Evolutionary conservation across 208 protist genomes (phyloP), one percentile per base, ranked within the genome.

Genomic region (Leishmania aethiopica): DNA sequence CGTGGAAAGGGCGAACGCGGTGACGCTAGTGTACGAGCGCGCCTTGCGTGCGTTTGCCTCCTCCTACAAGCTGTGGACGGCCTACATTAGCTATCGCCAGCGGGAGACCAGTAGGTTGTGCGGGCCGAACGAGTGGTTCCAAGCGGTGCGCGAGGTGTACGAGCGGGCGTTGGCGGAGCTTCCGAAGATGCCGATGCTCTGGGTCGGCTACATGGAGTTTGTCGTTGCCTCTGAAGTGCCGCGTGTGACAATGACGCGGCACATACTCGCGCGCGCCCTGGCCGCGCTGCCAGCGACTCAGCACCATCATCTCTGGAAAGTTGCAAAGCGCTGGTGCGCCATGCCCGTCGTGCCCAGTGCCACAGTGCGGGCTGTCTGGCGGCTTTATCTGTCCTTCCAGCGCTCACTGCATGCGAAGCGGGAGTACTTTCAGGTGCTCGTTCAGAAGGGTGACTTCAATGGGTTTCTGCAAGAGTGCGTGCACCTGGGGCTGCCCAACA

Each of bases 61-160:
- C 28, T 97, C 94, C 13, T 97, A 95, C 83, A 97, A 96, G 79
- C 84, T 97, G 19, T 97, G 94, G 93, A 85, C 73, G 78, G 81
- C 78, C 42, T 97, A 97, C 72, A 86, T 96, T 64, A 55, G 77
- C 37, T 95, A 92, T 69, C 81, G 94, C 40, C 77, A 83, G n/a
- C 83, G 89, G 2, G 80, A 94, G 8, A 95, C 92, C 1, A 22
- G 45, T 10, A 79, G 80, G 3, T 25, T 95, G 28, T 92, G 88
- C 64, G 79, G 85, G 51, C 82, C 89, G 32, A 86, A 91, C 73
- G 93, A 96, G 64, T 94, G 89, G 89, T 95, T 96, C 83, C 86
- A 91, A 51, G 73, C 81, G 10, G 74, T 96, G 51, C 90, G 94
- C 59, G 86, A 90, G 49, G 78, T 95, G 7, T 96, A 91, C 72